These are phyloP conservation scores for Ascochyta koolunga DNA, from an alignment of 2,329 filamentous ascomycete genomes.

Conservation along the genomic window DNA sequence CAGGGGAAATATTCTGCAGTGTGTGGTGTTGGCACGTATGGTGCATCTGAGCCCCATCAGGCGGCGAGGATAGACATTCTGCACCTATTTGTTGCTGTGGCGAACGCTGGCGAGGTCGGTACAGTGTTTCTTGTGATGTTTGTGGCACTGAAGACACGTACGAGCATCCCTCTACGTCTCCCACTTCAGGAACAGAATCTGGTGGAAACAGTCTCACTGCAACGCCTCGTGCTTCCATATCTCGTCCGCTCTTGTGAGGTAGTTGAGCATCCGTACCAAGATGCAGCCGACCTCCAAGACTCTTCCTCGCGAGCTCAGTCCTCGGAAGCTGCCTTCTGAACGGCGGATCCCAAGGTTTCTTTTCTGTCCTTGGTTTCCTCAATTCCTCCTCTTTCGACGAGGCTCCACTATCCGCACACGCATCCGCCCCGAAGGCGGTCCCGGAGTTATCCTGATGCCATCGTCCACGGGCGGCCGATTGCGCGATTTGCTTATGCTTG, in stretches of 20 bases:
- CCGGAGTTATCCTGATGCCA: neutral
- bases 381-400: neutral
- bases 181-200: neutral
- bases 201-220: conserved; percentile 8
- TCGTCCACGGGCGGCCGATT: neutral
- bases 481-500: neutral
- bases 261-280: conserved; percentile 1
- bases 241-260: conserved; percentile 4
- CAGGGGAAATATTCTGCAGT: neutral
- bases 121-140: neutral
- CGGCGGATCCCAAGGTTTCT: conserved; percentile 38
- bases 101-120: no score
- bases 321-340: conserved; percentile 21
- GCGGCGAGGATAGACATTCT: conserved; percentile 1
- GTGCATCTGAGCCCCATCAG: conserved; percentile 7
- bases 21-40: neutral
- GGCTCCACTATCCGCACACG: conserved; percentile 18
- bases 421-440: conserved; percentile 4
- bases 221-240: conserved; percentile 4
- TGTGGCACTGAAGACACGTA: neutral
- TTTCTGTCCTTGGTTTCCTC: conserved; percentile 1
- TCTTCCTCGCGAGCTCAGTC: neutral
- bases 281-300: conserved; percentile 3
- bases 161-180: neutral
- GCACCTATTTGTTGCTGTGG: neutral